A percentile compares a stretch with the other conserved stretches of the same genome.
phyloP scores from a whole-genome alignment of 179 eudicot species.

The Camellia oleifera region DNA sequence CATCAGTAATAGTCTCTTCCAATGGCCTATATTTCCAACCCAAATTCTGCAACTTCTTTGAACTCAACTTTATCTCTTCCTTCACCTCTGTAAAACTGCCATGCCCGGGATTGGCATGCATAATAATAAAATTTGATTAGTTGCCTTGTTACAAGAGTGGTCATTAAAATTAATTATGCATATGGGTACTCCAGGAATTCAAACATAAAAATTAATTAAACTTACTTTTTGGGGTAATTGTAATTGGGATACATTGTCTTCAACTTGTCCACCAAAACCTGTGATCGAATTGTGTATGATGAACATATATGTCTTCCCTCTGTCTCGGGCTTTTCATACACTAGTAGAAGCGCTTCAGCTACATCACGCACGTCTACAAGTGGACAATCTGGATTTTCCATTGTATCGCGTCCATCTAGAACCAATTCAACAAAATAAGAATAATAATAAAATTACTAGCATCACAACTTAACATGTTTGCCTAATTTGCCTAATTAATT shows the following conservation, averaged over 20 bases:
- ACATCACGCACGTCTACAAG: constrained; percentile 61
- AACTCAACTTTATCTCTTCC: constrained; percentile 27
- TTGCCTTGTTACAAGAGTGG: not conserved
- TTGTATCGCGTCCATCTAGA: constrained; percentile 32
- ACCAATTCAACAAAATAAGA: not conserved
- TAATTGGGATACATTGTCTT: constrained; percentile 42
- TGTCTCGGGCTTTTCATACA: constrained; percentile 61
- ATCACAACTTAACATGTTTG: no score
- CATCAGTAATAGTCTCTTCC: constrained; percentile 46
- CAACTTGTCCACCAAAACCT: constrained; percentile 53
- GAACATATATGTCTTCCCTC: constrained; percentile 64
- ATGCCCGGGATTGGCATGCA: constrained; percentile 16
- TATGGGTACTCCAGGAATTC: constrained; percentile 18
- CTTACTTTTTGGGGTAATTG: constrained; percentile 50
- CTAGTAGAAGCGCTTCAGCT: constrained; percentile 45
- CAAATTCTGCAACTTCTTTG: constrained; percentile 69
- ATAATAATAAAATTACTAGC: not conserved
- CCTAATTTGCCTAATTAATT: no score
- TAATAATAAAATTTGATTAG: not conserved
- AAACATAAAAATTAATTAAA: constrained; percentile 1
- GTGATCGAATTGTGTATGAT: constrained; percentile 26
- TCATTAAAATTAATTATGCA: not conserved
- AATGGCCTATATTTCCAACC: constrained; percentile 72
- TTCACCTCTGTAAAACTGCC: constrained; percentile 47
- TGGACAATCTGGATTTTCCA: constrained; percentile 27